Base-by-base conservation (phyloP, 768 basidiomycete genomes). In the Boletus patriciae region DNA sequence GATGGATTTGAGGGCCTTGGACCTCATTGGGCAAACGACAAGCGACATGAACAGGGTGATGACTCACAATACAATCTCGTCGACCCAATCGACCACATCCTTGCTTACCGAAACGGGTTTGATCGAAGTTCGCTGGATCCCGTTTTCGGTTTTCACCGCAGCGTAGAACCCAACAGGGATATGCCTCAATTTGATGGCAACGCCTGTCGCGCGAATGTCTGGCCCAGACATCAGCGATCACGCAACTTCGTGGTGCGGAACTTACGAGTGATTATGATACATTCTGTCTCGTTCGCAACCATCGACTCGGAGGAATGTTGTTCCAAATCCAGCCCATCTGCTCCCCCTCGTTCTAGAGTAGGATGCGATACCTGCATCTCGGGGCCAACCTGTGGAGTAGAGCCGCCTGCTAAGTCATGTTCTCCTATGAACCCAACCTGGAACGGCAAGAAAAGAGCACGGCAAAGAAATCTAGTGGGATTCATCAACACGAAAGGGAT, bases 81-180 rank as follows among this genome's bases (percentile, higher is more conserved):
- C 46, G 16, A 50, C 36, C 55, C 55, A 56, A 29, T 46, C 42
- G 11, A 50, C 37, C 7, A 50, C 48, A 23, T 40, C 40, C 23
- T 53, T 27, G 18, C 23, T 4, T 25, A 45, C 42, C n/a, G 19
- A 44, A 3, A 23, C n/a, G 6, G 27, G 40, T 27, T 50, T 31
- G 40, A 6, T 48, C 21, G 21, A 36, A 18, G 46, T 48, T 23
- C 21, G 46, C 21, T 21, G 10, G 13, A 10, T 36, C 21, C 33
- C 15, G 21, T 16, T 36, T 34, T 47, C 46, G 13, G 21, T 36
- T 21, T 36, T 36, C 3, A 47, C 19, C 31, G 21, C 19, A 8
- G 15, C 46, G 19, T 34, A 34, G 33, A 47, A 47, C 12, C 46
- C 46, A 23, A 48, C 46, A 10, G 46, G 46, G 21, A 48, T 16